A percentile compares a stretch with the other conserved stretches of the same genome.
These are phyloP conservation scores for Sclerotinia nivalis DNA, from an alignment of 2,329 filamentous ascomycete species.

Conservation along the genomic window DNA sequence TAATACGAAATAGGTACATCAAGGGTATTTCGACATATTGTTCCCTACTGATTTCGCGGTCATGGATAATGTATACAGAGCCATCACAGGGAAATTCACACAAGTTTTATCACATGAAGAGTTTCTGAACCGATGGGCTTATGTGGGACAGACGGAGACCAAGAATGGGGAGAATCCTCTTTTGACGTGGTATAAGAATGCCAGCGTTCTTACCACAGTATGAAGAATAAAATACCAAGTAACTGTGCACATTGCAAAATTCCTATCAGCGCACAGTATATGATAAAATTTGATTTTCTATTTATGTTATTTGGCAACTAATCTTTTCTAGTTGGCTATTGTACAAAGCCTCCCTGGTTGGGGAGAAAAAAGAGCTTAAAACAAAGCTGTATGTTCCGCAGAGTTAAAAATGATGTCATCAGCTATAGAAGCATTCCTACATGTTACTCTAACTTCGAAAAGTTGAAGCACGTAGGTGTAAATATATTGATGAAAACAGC, in stretches of 20 bases:
- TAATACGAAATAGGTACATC: slow-evolving; percentile 68
- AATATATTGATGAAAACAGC: neutral
- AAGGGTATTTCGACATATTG: slow-evolving; percentile 98
- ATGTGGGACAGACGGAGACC: slow-evolving; percentile 85
- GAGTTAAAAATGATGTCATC: neutral
- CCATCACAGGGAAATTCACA: slow-evolving; percentile 89
- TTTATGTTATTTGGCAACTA: neutral
- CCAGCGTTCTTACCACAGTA: slow-evolving; percentile 85
- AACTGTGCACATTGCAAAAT: slow-evolving; percentile 1
- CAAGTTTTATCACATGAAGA: slow-evolving; percentile 83
- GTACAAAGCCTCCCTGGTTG: neutral
- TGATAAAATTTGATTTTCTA: slow-evolving; percentile 6
- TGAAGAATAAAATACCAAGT: slow-evolving; percentile 44
- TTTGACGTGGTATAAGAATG: slow-evolving; percentile 92
- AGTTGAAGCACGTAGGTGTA: neutral
- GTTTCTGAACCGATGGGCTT: slow-evolving; percentile 88
- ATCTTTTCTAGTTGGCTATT: slow-evolving; percentile 7
- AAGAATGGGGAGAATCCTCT: slow-evolving; percentile 90
- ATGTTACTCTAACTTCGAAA: neutral
- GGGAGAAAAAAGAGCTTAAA: neutral
- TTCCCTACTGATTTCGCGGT: slow-evolving; percentile 95
- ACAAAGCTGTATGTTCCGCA: neutral
- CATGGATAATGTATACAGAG: slow-evolving; percentile 88
- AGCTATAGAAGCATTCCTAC: neutral
- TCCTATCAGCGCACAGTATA: neutral